Percentiles rank a stretch among this genome's conserved stretches.
Conservation (phyloP, 371 early-diverging fungal species). For the Massospora cicadina region DNA sequence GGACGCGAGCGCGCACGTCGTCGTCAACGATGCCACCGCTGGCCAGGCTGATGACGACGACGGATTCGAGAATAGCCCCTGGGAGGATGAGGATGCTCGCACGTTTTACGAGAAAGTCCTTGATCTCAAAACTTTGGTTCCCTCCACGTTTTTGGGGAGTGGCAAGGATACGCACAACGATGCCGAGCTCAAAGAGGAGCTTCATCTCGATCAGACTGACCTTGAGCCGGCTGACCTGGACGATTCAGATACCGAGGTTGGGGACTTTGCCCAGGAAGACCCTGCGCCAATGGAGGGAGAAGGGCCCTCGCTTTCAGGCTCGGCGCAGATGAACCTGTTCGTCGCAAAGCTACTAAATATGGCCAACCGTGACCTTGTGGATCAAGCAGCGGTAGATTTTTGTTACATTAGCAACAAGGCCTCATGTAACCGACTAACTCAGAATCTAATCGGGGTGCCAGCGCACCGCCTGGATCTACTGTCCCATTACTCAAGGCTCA, state of each 20-base stretch:
- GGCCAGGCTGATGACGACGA: not conserved
- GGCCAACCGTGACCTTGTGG: conserved; percentile 66
- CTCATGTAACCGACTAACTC: conserved; percentile 50
- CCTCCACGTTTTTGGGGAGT: conserved; percentile 48
- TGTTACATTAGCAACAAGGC: conserved; percentile 72
- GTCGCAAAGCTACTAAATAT: conserved; percentile 57
- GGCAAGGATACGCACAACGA: conserved; percentile 19
- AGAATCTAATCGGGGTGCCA: conserved; percentile 56
- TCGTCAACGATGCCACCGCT: conserved; percentile 22
- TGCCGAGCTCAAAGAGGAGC: conserved; percentile 18
- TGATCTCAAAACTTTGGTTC: conserved; percentile 56
- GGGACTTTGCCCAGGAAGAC: conserved; percentile 20
- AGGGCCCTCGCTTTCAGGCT: not conserved
- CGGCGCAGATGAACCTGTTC: conserved; percentile 42
- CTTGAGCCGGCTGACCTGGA: conserved; percentile 12
- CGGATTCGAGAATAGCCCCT: conserved; percentile 33
- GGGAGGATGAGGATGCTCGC: conserved; percentile 77
- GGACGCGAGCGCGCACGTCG: conserved; percentile 23
- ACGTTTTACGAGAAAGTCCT: conserved; percentile 66
- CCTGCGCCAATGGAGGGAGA: conserved; percentile 15
- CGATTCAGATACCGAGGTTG: conserved; percentile 13
- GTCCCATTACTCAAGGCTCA: conserved; percentile 78
- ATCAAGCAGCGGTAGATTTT: conserved; percentile 82
- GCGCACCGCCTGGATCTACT: conserved; percentile 66
- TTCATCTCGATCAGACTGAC: conserved; percentile 11